Conservation (phyloP, 495 filamentous ascomycete species). For the Penicillium cinerascens region DNA sequence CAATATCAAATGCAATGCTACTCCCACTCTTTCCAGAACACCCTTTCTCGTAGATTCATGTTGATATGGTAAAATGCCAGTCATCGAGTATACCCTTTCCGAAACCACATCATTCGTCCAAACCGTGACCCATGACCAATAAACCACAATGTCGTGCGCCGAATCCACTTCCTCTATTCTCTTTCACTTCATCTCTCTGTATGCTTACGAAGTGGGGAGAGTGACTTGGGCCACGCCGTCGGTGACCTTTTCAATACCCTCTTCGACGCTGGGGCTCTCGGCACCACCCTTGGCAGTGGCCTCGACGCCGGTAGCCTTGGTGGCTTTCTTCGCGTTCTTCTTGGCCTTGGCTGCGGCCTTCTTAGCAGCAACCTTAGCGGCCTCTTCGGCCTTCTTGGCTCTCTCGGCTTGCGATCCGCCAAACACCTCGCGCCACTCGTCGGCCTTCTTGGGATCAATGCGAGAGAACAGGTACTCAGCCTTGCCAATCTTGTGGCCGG, state of each 20-base stretch:
- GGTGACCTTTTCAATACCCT: conserved; percentile 34
- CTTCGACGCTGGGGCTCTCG: conserved; percentile 19
- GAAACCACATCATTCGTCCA: conserved; percentile 10
- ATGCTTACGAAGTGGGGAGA: conserved; percentile 32
- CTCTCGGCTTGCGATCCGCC: conserved; percentile 68
- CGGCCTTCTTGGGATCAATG: conserved; percentile 77
- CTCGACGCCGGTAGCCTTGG: conserved; percentile 24
- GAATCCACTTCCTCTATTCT: not conserved
- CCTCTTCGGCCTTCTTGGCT: conserved; percentile 63
- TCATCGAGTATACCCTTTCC: conserved; percentile 10
- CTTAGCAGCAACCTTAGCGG: conserved; percentile 51
- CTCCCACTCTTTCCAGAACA: conserved; percentile 11
- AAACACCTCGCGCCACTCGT: conserved; percentile 77
- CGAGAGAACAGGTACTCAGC: conserved; percentile 78
- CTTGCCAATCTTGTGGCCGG: conserved; percentile 78
- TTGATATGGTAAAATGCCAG: conserved; percentile 11
- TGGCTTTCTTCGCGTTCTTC: conserved; percentile 59
- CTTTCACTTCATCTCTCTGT: not conserved
- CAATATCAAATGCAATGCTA: conserved; percentile 8
- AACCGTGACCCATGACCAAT: conserved; percentile 3
- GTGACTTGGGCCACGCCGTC: conserved; percentile 43
- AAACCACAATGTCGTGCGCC: conserved; percentile 6
- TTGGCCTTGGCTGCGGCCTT: conserved; percentile 55
- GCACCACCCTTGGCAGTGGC: conserved; percentile 36
- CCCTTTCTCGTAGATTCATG: conserved; percentile 14